Conservation (phyloP, 2,329 filamentous ascomycete genomes). For the Dactylellina leptospora region DNA sequence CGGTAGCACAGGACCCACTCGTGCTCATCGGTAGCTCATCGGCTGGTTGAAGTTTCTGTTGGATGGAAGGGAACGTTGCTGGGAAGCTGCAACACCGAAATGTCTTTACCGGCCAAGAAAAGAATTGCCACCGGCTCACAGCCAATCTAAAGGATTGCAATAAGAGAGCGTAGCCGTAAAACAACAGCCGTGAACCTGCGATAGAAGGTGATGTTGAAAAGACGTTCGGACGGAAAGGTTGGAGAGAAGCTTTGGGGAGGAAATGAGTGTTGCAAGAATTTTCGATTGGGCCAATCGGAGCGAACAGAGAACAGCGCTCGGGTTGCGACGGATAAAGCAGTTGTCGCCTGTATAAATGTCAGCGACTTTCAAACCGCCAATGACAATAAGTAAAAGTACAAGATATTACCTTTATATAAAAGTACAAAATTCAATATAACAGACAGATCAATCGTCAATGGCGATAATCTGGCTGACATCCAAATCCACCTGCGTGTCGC, state of each 20-base stretch:
- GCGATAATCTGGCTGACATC: conserved; percentile 13
- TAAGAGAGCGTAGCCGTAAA: background rate
- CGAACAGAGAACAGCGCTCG: background rate
- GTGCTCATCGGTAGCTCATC: conserved; percentile 22
- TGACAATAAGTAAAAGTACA: too few relatives aligned
- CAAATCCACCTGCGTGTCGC: conserved; percentile 13
- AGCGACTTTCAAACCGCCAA: too few relatives aligned
- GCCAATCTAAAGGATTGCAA: background rate
- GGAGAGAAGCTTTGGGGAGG: too few relatives aligned
- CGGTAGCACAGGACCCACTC: conserved; percentile 19
- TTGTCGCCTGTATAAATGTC: too few relatives aligned
- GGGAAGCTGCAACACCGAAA: too few relatives aligned
- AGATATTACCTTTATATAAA: too few relatives aligned
- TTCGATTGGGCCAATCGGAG: conserved; percentile 20
- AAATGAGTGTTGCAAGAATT: conserved; percentile 13
- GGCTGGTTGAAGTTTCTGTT: too few relatives aligned
- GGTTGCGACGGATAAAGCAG: background rate
- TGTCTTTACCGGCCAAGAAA: too few relatives aligned
- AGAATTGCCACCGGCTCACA: too few relatives aligned
- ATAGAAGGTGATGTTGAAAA: background rate
- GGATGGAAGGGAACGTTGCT: too few relatives aligned
- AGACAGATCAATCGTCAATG: conserved; percentile 12
- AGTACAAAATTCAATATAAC: background rate
- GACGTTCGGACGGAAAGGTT: background rate
- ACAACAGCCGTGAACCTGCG: background rate